Base-by-base conservation (phyloP, 257 asterid species). In the Rauvolfia tetraphylla region DNA sequence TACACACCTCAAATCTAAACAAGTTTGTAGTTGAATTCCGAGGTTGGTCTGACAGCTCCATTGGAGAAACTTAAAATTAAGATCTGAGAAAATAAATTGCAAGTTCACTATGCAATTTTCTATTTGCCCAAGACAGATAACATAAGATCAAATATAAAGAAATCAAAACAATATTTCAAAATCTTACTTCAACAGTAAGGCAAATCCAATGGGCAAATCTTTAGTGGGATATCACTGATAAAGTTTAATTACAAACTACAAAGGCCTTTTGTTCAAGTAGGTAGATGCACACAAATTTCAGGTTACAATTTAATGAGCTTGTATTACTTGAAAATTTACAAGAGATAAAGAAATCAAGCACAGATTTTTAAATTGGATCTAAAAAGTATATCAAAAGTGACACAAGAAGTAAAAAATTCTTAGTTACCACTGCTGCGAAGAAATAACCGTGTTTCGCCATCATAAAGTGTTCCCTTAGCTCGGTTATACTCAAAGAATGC, bases 381-480 rank as follows among this genome's bases (percentile, higher is more conserved):
- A 63, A 31, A 46, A 78, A 59, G 22, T 11, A 58, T 17, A 7
- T 25, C 17, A 27, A 33, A 63, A 77, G 56, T 33, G 25, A 31
- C 31, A 38, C 36, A 77, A 23, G n/a, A 69, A 41, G 65, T 29
- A 29, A 18, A 2, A 56, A 56, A 39, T 3, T 48, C 22, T 41
- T 49, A 25, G 56, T 76, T 87, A 95, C 99, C 97, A 83, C 81
- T 88, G 80, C 82, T 85, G 54, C 98, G 96, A 44, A 92, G 91
- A 82, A 95, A 95, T 54, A 95, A 86, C 80, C 99, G 88, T 20
- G 99, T 95, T 89, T 95, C 93, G 56, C 99, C 99, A 80, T 95
- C 99, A 84, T 95, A 95, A 75, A 95, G 97, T 56, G 98, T 92
- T 77, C 99, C 99, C 84, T 92, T 95, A 0, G 98, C 99, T 85